phyloP scores from a whole-genome alignment of 306 rosid species.

The Ceratonia siliqua region DNA sequence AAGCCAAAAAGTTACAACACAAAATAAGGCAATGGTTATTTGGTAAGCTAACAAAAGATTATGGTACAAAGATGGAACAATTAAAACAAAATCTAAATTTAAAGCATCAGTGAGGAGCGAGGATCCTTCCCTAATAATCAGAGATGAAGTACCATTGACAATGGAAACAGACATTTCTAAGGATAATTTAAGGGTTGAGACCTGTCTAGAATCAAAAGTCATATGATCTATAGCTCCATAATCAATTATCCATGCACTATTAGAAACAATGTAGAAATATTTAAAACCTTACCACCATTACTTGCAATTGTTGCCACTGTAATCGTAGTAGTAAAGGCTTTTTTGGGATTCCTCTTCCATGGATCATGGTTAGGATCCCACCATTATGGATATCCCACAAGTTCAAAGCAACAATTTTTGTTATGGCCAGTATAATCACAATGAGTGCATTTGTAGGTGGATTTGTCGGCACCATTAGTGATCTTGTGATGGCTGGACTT shows the following conservation, averaged over 20 bases:
- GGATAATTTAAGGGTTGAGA: no score
- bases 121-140: no score
- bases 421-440: neutral
- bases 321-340: neutral
- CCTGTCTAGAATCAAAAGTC: conserved; percentile 11
- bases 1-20: no score
- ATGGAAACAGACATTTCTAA: no score
- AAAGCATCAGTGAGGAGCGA: no score
- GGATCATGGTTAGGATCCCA: conserved; percentile 6
- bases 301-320: neutral
- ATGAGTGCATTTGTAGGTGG: neutral
- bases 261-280: neutral
- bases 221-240: neutral
- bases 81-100: no score
- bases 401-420: neutral
- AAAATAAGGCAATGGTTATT: no score
- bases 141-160: no score
- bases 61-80: no score
- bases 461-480: neutral
- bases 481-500: neutral
- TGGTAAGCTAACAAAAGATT: no score
- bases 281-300: neutral
- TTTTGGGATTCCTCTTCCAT: neutral
- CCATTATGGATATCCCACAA: conserved; percentile 1
- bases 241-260: conserved; percentile 23